Conservation (phyloP, 179 eudicot genomes). For the Beta macrorhiza region DNA sequence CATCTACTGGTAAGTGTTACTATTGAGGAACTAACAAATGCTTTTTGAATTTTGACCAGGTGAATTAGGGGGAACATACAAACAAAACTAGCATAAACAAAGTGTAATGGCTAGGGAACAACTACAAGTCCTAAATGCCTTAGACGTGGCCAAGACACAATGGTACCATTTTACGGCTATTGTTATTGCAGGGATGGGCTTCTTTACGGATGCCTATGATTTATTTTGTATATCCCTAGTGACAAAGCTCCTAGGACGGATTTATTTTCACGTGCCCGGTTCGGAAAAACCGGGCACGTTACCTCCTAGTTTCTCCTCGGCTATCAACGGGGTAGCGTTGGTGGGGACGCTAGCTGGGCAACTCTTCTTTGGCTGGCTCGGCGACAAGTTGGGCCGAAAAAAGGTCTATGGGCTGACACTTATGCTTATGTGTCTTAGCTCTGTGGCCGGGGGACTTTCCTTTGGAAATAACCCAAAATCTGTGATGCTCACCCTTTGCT, state of each 20-base stretch:
- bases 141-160: slow-evolving; percentile 64
- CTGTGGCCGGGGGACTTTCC: slow-evolving; percentile 59
- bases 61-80: background rate
- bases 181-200: slow-evolving; percentile 68
- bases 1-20: background rate
- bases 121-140: slow-evolving; percentile 52
- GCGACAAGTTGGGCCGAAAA: slow-evolving; percentile 67
- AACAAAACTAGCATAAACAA: background rate
- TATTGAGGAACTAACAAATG: background rate
- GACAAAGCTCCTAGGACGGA: slow-evolving; percentile 56
- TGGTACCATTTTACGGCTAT: slow-evolving; percentile 75
- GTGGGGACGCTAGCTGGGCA: slow-evolving; percentile 62
- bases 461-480: slow-evolving; percentile 46
- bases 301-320: slow-evolving; percentile 58
- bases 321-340: slow-evolving; percentile 63
- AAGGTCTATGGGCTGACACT: slow-evolving; percentile 61
- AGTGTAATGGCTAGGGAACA: slow-evolving; percentile 44
- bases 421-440: slow-evolving; percentile 56
- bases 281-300: slow-evolving; percentile 57
- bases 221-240: slow-evolving; percentile 59
- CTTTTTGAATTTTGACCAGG: slow-evolving; percentile 1
- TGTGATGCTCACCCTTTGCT: slow-evolving; percentile 54
- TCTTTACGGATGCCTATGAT: slow-evolving; percentile 71
- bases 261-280: slow-evolving; percentile 49
- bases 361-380: slow-evolving; percentile 77